Conservation (phyloP, 2,329 filamentous ascomycete species). For the Penicillium psychrosexuale region DNA sequence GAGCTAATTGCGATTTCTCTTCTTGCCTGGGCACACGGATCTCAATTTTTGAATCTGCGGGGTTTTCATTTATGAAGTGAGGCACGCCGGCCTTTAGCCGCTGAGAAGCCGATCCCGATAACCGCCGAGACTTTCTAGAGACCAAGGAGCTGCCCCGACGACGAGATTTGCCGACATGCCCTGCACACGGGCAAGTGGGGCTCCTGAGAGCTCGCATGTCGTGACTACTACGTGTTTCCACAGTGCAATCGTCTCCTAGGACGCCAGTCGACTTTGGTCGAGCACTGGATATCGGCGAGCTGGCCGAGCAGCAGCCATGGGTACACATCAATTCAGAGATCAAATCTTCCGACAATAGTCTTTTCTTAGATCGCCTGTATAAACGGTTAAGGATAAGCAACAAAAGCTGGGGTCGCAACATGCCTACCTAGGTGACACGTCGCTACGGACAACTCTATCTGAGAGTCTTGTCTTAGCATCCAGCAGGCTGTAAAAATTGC, state of each 20-base stretch:
- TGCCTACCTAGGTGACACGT: constrained; percentile 7
- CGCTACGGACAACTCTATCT: neutral
- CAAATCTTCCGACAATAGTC: neutral
- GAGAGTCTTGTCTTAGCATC: neutral
- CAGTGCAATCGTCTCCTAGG: neutral
- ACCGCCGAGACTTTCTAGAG: neutral
- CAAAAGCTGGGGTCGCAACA: neutral
- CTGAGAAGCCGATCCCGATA: neutral
- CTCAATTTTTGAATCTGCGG: neutral
- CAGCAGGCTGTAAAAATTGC: neutral
- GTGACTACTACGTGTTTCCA: neutral
- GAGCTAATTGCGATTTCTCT: neutral
- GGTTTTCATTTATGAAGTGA: neutral
- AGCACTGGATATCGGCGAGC: neutral
- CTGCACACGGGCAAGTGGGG: neutral
- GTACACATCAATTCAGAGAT: neutral
- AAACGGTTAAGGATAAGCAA: neutral
- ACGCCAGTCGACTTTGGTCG: constrained; percentile 2
- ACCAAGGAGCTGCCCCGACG: neutral
- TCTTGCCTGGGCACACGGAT: neutral
- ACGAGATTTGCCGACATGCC: neutral
- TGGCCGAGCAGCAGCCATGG: neutral
- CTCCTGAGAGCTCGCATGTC: neutral
- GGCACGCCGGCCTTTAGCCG: neutral
- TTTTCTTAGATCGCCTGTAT: neutral